These are phyloP conservation scores for Phtheirospermum japonicum DNA, from an alignment of 257 asterid species.

Conservation along the genomic window DNA sequence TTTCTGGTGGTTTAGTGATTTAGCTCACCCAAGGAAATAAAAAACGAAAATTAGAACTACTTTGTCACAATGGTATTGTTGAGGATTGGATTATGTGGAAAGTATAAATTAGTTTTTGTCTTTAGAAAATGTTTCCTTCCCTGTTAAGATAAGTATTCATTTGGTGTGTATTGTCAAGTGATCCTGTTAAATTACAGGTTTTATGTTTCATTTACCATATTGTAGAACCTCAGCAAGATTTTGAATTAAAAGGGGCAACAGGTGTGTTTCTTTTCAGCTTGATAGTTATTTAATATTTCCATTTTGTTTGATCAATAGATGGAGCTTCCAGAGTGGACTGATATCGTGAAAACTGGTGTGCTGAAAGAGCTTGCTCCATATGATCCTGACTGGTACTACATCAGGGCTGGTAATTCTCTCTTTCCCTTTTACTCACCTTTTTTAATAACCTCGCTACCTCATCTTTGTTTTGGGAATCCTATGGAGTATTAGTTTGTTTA, in stretches of 20 bases:
- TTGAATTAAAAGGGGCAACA: neutral
- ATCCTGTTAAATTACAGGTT: neutral
- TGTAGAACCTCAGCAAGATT: neutral
- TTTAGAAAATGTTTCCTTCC: neutral
- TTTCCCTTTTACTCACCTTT: neutral
- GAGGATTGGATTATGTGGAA: neutral
- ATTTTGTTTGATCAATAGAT: constrained; percentile 38
- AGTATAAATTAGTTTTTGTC: neutral
- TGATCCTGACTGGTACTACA: constrained; percentile 94
- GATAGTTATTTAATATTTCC: neutral
- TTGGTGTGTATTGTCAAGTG: neutral
- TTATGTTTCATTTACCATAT: neutral
- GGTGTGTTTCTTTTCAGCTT: neutral
- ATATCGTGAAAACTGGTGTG: constrained; percentile 82
- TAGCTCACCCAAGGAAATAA: neutral
- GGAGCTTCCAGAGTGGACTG: constrained; percentile 97
- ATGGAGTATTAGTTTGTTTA: no score
- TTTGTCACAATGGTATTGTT: neutral
- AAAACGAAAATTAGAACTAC: neutral
- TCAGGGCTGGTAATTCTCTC: constrained; percentile 66
- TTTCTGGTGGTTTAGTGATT: neutral
- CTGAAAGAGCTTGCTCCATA: constrained; percentile 90
- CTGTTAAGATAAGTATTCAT: neutral
- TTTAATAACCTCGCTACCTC: neutral
- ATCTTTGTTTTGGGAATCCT: no score